phyloP scores from a whole-genome alignment of 2,329 filamentous ascomycete genomes.

The Berkeleyomyces rouxiae region DNA sequence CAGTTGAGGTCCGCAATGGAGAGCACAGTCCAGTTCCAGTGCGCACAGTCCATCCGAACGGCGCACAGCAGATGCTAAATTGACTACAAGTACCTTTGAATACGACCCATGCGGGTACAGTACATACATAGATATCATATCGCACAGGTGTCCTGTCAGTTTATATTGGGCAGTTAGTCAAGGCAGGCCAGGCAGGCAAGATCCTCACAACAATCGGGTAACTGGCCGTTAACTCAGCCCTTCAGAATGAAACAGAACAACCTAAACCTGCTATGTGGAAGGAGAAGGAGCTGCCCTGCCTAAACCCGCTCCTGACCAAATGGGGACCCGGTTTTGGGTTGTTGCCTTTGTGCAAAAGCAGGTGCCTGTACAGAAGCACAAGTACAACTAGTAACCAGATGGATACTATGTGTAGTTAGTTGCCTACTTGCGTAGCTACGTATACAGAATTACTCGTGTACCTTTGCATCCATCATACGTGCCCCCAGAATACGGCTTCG shows the following conservation, averaged over 20 bases:
- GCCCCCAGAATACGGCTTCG: background rate
- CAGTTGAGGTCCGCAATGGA: background rate
- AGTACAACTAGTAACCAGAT: too few species aligned
- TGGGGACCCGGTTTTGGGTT: background rate
- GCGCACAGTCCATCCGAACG: background rate
- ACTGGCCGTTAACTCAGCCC: background rate
- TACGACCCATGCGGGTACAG: background rate
- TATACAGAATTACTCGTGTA: background rate
- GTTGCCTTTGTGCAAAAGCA: background rate
- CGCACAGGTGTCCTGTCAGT: background rate
- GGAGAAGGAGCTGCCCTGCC: background rate
- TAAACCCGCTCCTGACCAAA: background rate
- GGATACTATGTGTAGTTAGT: too few species aligned
- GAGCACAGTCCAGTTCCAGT: background rate
- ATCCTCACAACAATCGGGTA: background rate
- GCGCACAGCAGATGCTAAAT: background rate
- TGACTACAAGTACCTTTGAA: background rate
- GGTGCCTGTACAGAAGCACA: too few species aligned
- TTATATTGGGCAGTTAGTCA: background rate
- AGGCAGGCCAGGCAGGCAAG: background rate
- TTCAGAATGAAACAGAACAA: background rate
- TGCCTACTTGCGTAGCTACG: too few species aligned
- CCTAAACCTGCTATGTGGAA: background rate
- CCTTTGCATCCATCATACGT: background rate
- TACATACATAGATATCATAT: too few species aligned